Base-by-base conservation (phyloP, 352 stramenopile species). In the Phytophthora colocasiae region DNA sequence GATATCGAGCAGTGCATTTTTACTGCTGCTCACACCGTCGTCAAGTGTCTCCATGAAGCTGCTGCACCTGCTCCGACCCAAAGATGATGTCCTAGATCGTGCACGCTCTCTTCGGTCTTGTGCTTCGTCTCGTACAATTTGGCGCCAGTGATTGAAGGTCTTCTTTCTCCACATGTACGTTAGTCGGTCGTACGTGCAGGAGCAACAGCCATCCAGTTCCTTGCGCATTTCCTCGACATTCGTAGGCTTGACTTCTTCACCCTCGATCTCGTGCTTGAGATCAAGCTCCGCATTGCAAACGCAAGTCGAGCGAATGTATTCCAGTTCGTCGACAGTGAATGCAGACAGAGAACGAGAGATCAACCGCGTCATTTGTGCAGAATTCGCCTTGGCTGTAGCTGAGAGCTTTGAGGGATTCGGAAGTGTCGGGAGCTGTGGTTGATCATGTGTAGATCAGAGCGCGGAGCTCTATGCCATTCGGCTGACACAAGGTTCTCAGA, bases 141-240 rank as follows among this genome's bases (percentile, higher is more conserved):
- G 76, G 15, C 79, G 74, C 84, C 81, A 92, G 62, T 87, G 81
- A 58, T 90, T 77, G 58, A 92, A 92, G 2, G 75, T 88, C 67
- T 91, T 90, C 73, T 92, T 92, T 58, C 82, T 79, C 72, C 80
- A 86, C 77, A 91, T 84, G 60, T 91, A 90, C 34, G 77, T 88
- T 46, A 91, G 65, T 7, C 84, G 81, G 61, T 91, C 78, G 58
- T 90, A 86, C 6, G 88, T 69, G 44, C 84, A 92, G 15, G 81
- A 73, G 56, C 81, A 92, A 75, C 75, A 89, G 9, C 82, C 75
- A 45, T 87, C 80, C 5, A 81, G 6, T 0, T 66, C 46, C 11
- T 69, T 54, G 11, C 63, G 59, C 9, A 77, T 67, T 19, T 53
- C 66, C n/a, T 65, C 38, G 10, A 59, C 56, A 24, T 17, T 73